Base-by-base conservation (phyloP, 805 yeast species). In the Myxozyma lipomycoides region DNA sequence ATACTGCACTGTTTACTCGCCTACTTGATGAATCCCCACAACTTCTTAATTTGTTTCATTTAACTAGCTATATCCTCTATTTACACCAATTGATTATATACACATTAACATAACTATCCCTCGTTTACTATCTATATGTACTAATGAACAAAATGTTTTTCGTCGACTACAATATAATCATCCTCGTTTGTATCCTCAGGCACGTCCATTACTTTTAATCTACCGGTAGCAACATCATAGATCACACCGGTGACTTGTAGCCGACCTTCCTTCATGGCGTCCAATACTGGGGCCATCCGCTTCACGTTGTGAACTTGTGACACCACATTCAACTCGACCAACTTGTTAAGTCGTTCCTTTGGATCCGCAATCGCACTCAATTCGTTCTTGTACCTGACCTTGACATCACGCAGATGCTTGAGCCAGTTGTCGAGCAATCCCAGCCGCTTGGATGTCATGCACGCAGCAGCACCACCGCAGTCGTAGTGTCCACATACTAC, bases 401-500 rank as follows among this genome's bases (percentile, higher is more conserved):
- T 74, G 46, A 86, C 77, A 46, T 82, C 84, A 61, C 84, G 73
- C 72, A 82, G 61, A 77, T 83, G 61, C 73, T 67, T 76, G 49
- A 84, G 73, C 90, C 90, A 84, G 45, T 80, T 81, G 61, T 83
- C 87, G 59, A 90, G 68, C 9, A 78, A 78, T 17, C 38, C 38
- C 30, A 82, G 73, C 59, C 76, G 76, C 61, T 81, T 78, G 51
- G 78, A 73, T 2, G 82, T 75, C 43, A 90, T 70, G 6, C 89
- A 81, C 21, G 95, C 88, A 80, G 86, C 81, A 45, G 87, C 80
- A 26, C 96, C 97, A 44, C 96, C 96, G 74, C 98, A 90, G 67
- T 87, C 95, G 28, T 93, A 84, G 70, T 90, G 98, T 2, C 97
- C 98, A 69, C 96, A 86, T 4, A 90, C 84, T 48, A 90, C 76